These are phyloP conservation scores for Xylaria sp. DNA, from an alignment of 2,329 filamentous ascomycete species.

Conservation along the genomic window DNA sequence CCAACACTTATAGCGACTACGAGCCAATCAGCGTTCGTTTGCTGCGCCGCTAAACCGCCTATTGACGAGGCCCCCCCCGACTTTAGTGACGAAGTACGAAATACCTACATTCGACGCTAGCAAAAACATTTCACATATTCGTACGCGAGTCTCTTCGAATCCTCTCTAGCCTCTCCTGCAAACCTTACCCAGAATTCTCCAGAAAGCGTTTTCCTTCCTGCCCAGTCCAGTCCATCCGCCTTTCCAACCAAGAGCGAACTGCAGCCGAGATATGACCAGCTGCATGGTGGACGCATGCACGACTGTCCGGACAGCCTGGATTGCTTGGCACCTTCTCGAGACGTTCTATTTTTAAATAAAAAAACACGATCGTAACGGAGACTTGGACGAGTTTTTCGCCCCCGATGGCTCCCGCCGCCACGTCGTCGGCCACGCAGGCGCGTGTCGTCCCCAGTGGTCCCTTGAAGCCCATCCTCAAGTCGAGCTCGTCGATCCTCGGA, in stretches of 20 bases:
- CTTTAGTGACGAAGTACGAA: not conserved
- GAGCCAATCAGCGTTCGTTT: not conserved
- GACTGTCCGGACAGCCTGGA: slow-evolving; percentile 16
- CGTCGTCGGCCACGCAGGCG: slow-evolving; percentile 24
- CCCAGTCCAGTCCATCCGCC: not conserved
- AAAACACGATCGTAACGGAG: not conserved
- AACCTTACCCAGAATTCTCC: not conserved
- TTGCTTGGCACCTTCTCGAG: slow-evolving; percentile 13
- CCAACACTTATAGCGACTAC: not conserved
- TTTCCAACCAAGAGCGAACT: not conserved
- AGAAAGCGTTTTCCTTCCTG: not conserved
- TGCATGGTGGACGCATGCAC: slow-evolving; percentile 15
- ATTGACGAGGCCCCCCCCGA: not conserved
- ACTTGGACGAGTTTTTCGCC: not conserved
- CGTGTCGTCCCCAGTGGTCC: slow-evolving; percentile 36
- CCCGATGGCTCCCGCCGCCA: slow-evolving; percentile 24
- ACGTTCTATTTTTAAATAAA: not conserved
- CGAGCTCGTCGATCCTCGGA: slow-evolving; percentile 41
- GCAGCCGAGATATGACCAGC: slow-evolving; percentile 20
- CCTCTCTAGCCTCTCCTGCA: slow-evolving; percentile 3
- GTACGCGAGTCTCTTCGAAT: not conserved
- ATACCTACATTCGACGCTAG: not conserved
- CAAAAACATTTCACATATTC: slow-evolving; percentile 16
- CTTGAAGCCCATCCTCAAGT: slow-evolving; percentile 50
- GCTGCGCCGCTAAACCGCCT: not conserved